Conservation (phyloP, 2,329 filamentous ascomycete species). For the Ophiostoma angusticollis region DNA sequence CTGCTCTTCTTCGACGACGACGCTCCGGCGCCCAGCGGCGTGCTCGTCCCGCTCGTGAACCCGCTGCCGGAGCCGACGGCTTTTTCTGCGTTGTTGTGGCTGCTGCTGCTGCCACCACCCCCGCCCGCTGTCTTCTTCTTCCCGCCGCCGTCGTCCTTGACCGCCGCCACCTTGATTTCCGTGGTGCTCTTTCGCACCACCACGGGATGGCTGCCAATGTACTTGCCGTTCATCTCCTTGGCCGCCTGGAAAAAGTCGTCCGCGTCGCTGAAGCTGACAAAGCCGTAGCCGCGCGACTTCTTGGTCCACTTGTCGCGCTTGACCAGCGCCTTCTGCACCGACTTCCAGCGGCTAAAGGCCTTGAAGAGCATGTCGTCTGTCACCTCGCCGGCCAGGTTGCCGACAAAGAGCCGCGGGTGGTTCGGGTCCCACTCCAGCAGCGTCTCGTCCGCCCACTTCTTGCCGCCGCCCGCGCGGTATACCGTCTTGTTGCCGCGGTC, state of each 20-base stretch:
- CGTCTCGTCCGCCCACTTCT: constrained; percentile 79
- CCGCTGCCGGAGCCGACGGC: constrained; percentile 19
- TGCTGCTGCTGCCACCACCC: constrained; percentile 34
- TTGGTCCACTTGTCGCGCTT: constrained; percentile 91
- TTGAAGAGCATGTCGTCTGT: constrained; percentile 93
- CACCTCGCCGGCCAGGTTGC: constrained; percentile 92
- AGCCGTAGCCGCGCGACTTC: constrained; percentile 93
- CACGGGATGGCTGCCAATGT: constrained; percentile 94
- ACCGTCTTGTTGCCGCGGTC: constrained; percentile 72
- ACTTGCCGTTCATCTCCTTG: constrained; percentile 98
- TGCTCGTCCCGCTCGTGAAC: constrained; percentile 17
- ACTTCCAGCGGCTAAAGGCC: constrained; percentile 78
- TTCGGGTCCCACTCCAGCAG: constrained; percentile 92
- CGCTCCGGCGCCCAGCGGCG: constrained; percentile 2
- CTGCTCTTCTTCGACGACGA: constrained; percentile 22
- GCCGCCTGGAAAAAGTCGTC: constrained; percentile 95
- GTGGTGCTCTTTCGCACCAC: constrained; percentile 78
- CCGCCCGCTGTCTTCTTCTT: background rate
- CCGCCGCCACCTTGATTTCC: constrained; percentile 69
- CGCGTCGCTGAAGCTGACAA: constrained; percentile 88
- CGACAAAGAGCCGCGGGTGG: constrained; percentile 89
- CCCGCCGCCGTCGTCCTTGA: constrained; percentile 56
- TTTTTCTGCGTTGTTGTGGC: constrained; percentile 28
- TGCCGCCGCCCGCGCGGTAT: constrained; percentile 73
- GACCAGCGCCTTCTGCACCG: constrained; percentile 83